phyloP scores from a whole-genome alignment of 139 green algal genomes.

The Chlamydomonas schloesseri region DNA sequence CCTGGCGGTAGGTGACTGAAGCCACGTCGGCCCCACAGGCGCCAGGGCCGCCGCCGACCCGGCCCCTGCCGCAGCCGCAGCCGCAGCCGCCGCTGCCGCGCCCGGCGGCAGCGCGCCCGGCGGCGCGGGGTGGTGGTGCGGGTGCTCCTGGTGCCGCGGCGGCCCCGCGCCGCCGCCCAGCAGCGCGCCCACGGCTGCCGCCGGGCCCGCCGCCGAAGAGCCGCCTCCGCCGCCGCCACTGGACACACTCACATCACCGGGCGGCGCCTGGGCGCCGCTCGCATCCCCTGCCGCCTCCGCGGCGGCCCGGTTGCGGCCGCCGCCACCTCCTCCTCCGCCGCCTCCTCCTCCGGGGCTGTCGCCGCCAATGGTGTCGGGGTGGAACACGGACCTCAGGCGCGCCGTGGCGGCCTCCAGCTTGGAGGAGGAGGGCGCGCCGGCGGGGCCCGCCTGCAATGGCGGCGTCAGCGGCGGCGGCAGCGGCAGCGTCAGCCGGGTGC shows the following conservation, averaged over 20 bases:
- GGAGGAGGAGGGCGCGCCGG: not conserved
- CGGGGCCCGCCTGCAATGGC: too few relatives aligned
- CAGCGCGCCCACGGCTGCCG: too few relatives aligned
- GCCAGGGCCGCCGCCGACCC: not conserved
- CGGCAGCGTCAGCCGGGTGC: too few relatives aligned
- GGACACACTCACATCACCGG: not conserved
- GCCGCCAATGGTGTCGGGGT: not conserved
- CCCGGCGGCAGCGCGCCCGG: not conserved
- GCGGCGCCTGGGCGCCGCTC: too few relatives aligned
- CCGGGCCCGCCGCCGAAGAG: too few relatives aligned
- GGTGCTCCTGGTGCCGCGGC: not conserved
- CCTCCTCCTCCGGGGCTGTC: not conserved
- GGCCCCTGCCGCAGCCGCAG: not conserved
- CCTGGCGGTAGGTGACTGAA: too few relatives aligned
- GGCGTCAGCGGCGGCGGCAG: too few relatives aligned
- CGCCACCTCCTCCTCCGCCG: too few relatives aligned
- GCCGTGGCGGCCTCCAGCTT: conserved; percentile 6
- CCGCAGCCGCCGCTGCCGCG: not conserved
- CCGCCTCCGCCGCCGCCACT: too few relatives aligned
- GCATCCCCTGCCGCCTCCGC: too few relatives aligned
- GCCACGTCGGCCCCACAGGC: too few relatives aligned
- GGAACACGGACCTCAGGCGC: conserved; percentile 12
- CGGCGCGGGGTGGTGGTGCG: not conserved
- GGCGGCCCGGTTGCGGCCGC: not conserved
- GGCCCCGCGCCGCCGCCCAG: too few relatives aligned